phyloP scores from a whole-genome alignment of 768 basidiomycete genomes.

The Amanita subjunquillea region DNA sequence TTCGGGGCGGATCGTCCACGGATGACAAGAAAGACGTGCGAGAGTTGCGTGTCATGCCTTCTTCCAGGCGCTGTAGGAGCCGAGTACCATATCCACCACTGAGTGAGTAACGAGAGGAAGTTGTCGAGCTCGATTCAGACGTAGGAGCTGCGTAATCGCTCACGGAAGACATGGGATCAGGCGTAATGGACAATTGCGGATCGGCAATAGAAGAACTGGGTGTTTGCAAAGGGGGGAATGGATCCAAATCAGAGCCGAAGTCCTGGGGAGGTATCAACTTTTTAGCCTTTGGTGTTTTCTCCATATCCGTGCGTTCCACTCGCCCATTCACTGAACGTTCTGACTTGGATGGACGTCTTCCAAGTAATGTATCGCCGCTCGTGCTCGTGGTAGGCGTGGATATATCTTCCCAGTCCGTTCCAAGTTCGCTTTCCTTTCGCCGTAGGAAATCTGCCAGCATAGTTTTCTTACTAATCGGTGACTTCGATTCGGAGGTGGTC shows the following conservation, averaged over 20 bases:
- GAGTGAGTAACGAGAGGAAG: constrained; percentile 57
- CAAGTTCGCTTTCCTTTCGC: constrained; percentile 46
- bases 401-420: constrained; percentile 59
- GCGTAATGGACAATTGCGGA: constrained; percentile 53
- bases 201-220: constrained; percentile 22
- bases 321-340: constrained; percentile 11
- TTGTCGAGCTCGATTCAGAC: constrained; percentile 64
- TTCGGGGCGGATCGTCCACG: constrained; percentile 81
- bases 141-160: constrained; percentile 66
- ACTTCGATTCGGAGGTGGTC: constrained; percentile 16
- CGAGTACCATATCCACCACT: constrained; percentile 25
- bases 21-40: constrained; percentile 47
- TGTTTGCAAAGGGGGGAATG: background rate
- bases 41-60: constrained; percentile 52
- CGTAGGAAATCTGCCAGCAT: constrained; percentile 59
- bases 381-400: constrained; percentile 42
- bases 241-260: constrained; percentile 5
- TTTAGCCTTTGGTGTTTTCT: constrained; percentile 31
- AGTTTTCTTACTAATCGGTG: constrained; percentile 44
- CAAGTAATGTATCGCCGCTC: constrained; percentile 24
- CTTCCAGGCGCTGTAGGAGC: constrained; percentile 63
- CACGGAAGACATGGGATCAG: constrained; percentile 69
- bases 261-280: constrained; percentile 21
- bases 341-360: constrained; percentile 9
- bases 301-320: constrained; percentile 21